These are phyloP conservation scores for Begonia loranthoides DNA, from an alignment of 306 rosid genomes.

Conservation along the genomic window DNA sequence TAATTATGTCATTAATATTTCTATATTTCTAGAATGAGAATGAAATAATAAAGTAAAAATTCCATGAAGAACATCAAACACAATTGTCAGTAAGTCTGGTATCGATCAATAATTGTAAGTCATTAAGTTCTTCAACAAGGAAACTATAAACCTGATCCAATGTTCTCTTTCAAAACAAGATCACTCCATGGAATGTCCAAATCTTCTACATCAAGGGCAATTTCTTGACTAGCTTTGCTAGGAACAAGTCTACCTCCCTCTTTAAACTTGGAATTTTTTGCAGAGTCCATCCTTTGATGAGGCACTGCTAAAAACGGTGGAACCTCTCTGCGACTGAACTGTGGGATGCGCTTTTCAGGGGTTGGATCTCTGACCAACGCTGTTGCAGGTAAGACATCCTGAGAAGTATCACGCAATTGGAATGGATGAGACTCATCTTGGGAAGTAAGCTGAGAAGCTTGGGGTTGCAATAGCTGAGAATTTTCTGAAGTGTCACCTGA, in stretches of 20 bases:
- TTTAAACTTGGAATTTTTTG: conserved; percentile 31
- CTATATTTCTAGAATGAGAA: no score
- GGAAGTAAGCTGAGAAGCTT: conserved; percentile 25
- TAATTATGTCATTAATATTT: conserved; percentile 1
- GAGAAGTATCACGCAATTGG: conserved; percentile 28
- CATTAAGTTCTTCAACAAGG: no score
- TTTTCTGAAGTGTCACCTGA: conserved; percentile 33
- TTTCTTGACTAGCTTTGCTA: conserved; percentile 32
- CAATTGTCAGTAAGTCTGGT: no score
- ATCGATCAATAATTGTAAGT: no score
- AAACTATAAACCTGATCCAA: conserved; percentile 70
- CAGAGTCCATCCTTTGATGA: conserved; percentile 32
- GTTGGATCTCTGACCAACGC: conserved; percentile 33
- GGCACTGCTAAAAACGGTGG: conserved; percentile 16
- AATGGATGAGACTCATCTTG: conserved; percentile 36
- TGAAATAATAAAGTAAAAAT: not conserved
- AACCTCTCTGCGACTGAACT: conserved; percentile 31
- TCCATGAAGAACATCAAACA: not conserved
- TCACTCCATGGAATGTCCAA: conserved; percentile 78
- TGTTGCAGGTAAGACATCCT: conserved; percentile 27
- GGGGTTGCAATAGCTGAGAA: conserved; percentile 22
- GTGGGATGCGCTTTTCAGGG: conserved; percentile 26
- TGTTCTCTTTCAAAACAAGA: conserved; percentile 70
- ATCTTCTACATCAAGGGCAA: conserved; percentile 53
- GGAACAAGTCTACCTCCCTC: conserved; percentile 46